Evolutionary conservation across 2,329 filamentous ascomycete species (phyloP).

Genomic region (Cercospora brassicicola): DNA sequence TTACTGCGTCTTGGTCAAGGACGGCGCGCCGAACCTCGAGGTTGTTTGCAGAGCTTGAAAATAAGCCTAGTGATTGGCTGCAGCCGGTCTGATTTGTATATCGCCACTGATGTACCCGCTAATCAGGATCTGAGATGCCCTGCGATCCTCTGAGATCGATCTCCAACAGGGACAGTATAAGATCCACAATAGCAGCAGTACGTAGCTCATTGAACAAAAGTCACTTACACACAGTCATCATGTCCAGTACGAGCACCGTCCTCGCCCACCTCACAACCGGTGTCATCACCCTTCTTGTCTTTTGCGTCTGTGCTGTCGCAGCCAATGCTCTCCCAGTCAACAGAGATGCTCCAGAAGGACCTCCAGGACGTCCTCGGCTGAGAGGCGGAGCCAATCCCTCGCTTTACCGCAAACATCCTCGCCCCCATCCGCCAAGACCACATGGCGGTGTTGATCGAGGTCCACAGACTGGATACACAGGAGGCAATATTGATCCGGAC

Average conservation of each 20-base stretch:
- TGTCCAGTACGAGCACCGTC: background rate
- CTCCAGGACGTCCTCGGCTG: background rate
- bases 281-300: background rate
- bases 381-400: background rate
- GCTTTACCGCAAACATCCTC: background rate
- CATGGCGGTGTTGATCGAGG: background rate
- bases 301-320: background rate
- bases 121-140: too few species aligned
- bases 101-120: too few species aligned
- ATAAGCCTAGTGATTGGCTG: too few species aligned
- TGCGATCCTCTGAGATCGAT: too few species aligned
- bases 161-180: too few species aligned
- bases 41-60: too few species aligned
- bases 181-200: too few species aligned
- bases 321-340: background rate
- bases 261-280: background rate
- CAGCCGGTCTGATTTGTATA: too few species aligned
- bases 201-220: too few species aligned
- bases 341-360: background rate
- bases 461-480: background rate
- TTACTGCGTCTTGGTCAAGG: too few species aligned
- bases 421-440: background rate
- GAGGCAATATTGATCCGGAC: background rate
- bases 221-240: background rate
- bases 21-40: too few species aligned